Percentiles rank a stretch among this genome's conserved stretches.
These are phyloP conservation scores for Corrigiola litoralis DNA, from an alignment of 179 eudicot genomes.

Conservation along the genomic window DNA sequence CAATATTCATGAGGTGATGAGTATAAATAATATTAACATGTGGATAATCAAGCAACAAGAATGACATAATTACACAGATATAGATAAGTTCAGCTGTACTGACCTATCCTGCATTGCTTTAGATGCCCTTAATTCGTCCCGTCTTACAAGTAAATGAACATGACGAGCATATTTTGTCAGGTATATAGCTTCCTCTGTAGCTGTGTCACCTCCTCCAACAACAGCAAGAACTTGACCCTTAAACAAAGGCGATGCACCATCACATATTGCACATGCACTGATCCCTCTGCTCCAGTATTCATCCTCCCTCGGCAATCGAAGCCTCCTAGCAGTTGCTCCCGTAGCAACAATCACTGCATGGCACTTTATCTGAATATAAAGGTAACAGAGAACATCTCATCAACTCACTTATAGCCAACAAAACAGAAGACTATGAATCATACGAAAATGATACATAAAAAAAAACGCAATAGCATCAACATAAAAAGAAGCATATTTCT, in stretches of 20 bases:
- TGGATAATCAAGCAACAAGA: not conserved
- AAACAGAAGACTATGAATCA: not conserved
- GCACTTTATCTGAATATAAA: slow-evolving; percentile 65
- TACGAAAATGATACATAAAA: no score
- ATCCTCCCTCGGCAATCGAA: slow-evolving; percentile 83
- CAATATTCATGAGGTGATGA: not conserved
- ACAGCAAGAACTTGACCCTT: slow-evolving; percentile 99
- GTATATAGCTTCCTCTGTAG: slow-evolving; percentile 96
- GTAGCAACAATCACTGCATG: slow-evolving; percentile 84
- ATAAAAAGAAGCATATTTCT: no score
- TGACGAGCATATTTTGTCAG: slow-evolving; percentile 96
- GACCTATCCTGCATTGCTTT: slow-evolving; percentile 99
- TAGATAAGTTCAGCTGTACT: slow-evolving; percentile 9
- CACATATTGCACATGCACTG: slow-evolving; percentile 99
- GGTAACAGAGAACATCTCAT: not conserved
- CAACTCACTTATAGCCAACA: not conserved
- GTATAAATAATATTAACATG: not conserved
- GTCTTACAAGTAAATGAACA: slow-evolving; percentile 94
- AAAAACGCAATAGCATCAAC: no score
- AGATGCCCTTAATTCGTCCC: slow-evolving; percentile 81
- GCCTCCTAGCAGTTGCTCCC: slow-evolving; percentile 91
- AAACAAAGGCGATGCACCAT: slow-evolving; percentile 96
- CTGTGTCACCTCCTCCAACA: slow-evolving; percentile 99
- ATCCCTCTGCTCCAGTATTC: slow-evolving; percentile 99
- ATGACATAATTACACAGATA: not conserved